Evolutionary conservation across 495 filamentous ascomycete species (phyloP).

Genomic region (Lindgomyces ingoldianus): DNA sequence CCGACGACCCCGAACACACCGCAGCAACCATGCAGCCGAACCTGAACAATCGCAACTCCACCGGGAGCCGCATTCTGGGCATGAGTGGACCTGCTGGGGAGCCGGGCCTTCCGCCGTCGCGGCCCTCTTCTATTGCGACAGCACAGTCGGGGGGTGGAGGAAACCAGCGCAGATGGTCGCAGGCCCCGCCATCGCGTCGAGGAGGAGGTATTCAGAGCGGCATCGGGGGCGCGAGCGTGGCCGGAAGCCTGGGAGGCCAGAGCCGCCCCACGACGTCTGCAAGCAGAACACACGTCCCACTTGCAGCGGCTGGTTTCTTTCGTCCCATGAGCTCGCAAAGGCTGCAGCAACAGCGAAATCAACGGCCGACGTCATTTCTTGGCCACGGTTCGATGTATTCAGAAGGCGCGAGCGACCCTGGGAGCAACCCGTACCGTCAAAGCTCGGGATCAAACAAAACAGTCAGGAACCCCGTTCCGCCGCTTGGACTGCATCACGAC

Average conservation of each 20-base stretch:
- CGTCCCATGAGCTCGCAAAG: slow-evolving; percentile 95
- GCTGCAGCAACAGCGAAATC: slow-evolving; percentile 83
- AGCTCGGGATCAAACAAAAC: slow-evolving; percentile 36
- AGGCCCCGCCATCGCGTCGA: slow-evolving; percentile 52
- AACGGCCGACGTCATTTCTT: slow-evolving; percentile 50
- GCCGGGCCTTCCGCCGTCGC: slow-evolving; percentile 47
- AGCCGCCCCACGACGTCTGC: slow-evolving; percentile 53
- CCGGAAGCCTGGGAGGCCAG: slow-evolving; percentile 46
- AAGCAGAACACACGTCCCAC: slow-evolving; percentile 83
- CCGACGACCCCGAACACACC: slow-evolving; percentile 51
- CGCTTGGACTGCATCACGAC: slow-evolving; percentile 49
- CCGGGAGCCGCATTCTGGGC: slow-evolving; percentile 37
- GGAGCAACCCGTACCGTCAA: slow-evolving; percentile 41
- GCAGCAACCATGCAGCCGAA: slow-evolving; percentile 14
- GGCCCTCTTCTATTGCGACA: slow-evolving; percentile 44
- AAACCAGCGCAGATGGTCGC: slow-evolving; percentile 53
- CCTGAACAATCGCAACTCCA: slow-evolving; percentile 22
- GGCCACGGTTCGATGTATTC: slow-evolving; percentile 46
- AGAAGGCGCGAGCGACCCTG: slow-evolving; percentile 49
- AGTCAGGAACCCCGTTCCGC: slow-evolving; percentile 18
- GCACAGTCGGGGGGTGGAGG: slow-evolving; percentile 46
- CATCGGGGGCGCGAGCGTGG: slow-evolving; percentile 25
- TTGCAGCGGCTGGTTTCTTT: slow-evolving; percentile 90
- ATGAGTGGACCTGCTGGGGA: slow-evolving; percentile 50
- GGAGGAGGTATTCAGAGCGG: slow-evolving; percentile 27